Conservation (phyloP, 805 yeast genomes). For the Alloascoidea africana region DNA sequence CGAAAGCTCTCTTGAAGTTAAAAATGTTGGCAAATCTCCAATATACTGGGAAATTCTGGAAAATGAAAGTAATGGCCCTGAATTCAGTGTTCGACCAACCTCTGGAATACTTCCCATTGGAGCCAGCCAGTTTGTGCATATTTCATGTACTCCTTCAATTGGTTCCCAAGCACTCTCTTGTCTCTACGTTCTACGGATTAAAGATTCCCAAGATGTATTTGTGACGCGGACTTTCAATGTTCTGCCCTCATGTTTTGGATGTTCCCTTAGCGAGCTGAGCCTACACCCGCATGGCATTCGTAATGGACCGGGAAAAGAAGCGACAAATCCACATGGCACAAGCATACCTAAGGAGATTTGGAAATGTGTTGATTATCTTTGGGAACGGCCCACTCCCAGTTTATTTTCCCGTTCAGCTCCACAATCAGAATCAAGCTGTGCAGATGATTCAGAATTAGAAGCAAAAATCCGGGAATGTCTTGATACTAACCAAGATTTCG, state of each 20-base stretch:
- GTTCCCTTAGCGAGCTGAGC: slow-evolving; percentile 12
- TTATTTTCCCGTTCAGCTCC: slow-evolving; percentile 13
- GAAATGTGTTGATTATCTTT: slow-evolving; percentile 19
- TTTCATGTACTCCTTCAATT: slow-evolving; percentile 7
- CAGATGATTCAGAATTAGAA: slow-evolving; percentile 11
- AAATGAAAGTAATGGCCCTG: slow-evolving; percentile 10
- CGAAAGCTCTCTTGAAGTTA: slow-evolving; percentile 15
- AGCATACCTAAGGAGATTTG: slow-evolving; percentile 20
- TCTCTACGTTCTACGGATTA: slow-evolving; percentile 14
- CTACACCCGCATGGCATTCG: slow-evolving; percentile 12
- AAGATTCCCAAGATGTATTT: slow-evolving; percentile 17
- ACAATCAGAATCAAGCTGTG: slow-evolving; percentile 9
- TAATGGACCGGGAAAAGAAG: slow-evolving; percentile 6
- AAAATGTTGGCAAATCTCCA: slow-evolving; percentile 21
- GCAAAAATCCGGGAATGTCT: slow-evolving; percentile 19
- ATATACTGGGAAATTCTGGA: slow-evolving; percentile 22
- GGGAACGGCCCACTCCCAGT: slow-evolving; percentile 11
- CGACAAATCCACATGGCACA: slow-evolving; percentile 3
- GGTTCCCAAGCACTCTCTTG: slow-evolving; percentile 10
- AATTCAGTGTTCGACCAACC: slow-evolving; percentile 12
- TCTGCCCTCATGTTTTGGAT: slow-evolving; percentile 18
- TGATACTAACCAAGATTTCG: slow-evolving; percentile 17
- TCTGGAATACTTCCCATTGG: slow-evolving; percentile 17
- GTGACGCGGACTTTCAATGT: slow-evolving; percentile 11
- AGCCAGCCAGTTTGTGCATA: slow-evolving; percentile 10